Percentiles rank a stretch among this genome's conserved stretches.
These are phyloP conservation scores for Solidago caesia DNA, from an alignment of 129 eudicot species.

Conservation along the genomic window DNA sequence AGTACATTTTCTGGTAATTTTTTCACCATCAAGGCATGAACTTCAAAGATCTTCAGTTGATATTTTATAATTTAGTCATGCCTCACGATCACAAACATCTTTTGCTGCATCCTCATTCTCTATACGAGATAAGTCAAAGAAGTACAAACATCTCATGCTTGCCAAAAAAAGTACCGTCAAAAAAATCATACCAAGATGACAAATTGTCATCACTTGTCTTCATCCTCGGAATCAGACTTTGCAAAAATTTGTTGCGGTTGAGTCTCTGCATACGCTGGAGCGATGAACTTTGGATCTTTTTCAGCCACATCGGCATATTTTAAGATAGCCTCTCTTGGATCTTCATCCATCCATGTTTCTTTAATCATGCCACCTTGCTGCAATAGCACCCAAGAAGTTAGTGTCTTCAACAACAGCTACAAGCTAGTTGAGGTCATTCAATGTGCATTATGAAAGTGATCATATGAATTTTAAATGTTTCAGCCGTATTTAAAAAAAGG, in stretches of 20 bases:
- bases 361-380: slow-evolving; percentile 99
- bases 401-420: neutral
- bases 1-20: neutral
- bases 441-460: neutral
- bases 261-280: slow-evolving; percentile 94
- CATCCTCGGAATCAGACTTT: slow-evolving; percentile 90
- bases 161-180: neutral
- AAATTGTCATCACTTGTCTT: slow-evolving; percentile 46
- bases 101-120: neutral
- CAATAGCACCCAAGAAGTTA: slow-evolving; percentile 26
- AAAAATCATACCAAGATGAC: slow-evolving; percentile 9
- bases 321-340: slow-evolving; percentile 95
- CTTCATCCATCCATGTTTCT: slow-evolving; percentile 99
- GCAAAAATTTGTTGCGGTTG: slow-evolving; percentile 84
- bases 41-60: neutral
- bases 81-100: neutral
- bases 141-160: neutral
- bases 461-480: neutral
- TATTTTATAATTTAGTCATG: neutral
- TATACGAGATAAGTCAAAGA: neutral
- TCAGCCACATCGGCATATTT: slow-evolving; percentile 94
- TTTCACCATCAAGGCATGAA: neutral
- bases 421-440: slow-evolving; percentile 31
- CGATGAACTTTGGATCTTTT: slow-evolving; percentile 90
- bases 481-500: too few species aligned